These are phyloP conservation scores for Pestalotiopsis sp. DNA, from an alignment of 2,329 filamentous ascomycete genomes.

Conservation along the genomic window DNA sequence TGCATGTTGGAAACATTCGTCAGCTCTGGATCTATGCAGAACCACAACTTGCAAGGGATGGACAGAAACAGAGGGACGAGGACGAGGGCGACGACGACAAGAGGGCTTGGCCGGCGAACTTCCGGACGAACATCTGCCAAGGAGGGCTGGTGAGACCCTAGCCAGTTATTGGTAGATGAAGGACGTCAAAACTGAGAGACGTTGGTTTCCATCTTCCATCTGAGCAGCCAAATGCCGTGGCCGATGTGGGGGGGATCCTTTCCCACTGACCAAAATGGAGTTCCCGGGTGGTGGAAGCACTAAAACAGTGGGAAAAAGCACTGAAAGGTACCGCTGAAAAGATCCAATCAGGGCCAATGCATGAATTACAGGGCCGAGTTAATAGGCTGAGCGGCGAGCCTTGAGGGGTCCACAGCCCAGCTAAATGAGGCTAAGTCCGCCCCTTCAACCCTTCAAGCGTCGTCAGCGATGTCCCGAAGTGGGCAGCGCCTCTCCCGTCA, in stretches of 20 bases:
- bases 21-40: background rate
- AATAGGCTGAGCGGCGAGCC: background rate
- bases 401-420: background rate
- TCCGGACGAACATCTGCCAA: background rate
- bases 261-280: background rate
- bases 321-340: background rate
- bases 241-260: background rate
- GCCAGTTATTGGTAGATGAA: constrained; percentile 4
- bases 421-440: constrained; percentile 6
- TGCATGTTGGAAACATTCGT: constrained; percentile 6
- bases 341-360: background rate
- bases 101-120: too few relatives aligned
- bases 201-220: background rate
- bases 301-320: background rate
- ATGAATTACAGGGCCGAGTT: background rate
- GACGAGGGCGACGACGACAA: background rate
- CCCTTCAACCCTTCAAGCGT: background rate
- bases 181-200: background rate
- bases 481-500: constrained; percentile 2
- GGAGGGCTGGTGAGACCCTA: background rate
- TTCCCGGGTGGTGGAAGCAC: background rate
- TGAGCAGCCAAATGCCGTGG: background rate
- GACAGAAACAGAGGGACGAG: background rate
- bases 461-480: constrained; percentile 1
- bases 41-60: background rate